Evolutionary conservation across 345 rosid genomes (phyloP), one percentile per base, ranked within the genome.

Genomic region (Theobroma cacao): DNA sequence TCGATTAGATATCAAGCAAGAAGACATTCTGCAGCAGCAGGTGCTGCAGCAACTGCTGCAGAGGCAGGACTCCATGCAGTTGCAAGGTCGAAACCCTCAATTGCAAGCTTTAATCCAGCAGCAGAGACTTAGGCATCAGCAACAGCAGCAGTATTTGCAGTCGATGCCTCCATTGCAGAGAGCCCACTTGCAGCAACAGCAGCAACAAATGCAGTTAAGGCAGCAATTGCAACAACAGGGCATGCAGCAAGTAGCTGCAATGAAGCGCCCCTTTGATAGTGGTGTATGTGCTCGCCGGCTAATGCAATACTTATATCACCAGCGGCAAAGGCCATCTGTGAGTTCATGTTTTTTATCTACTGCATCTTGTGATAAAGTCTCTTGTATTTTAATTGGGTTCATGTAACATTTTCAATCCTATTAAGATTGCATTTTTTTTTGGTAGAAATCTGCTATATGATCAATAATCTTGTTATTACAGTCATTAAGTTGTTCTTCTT

Each of bases 261-360:
- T 85, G 73, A 87, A 93, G 86, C 91, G 90, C 68, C 87, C 90
- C 58, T 88, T 81, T 78, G 96, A 94, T 70, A 84, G 88, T 77
- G 97, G 94, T 68, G 93, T 96, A 30, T 96, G 99, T 79, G 93
- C 97, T 62, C 97, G 99, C 33, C 88, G 99, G 71, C 75, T 96
- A 79, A 96, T 94, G 99, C 99, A 96, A 82, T 96, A 96, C 82
- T 82, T 96, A 24, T 96, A 89, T 87, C 99, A 96, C 84, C 98
- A 96, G 81, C 86, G 97, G 20, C 98, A 91, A 83, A 86, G 97
- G 62, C 95, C 97, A 72, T 82, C 88, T 34, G 99, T 93, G 86
- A 89, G 96, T 86, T 67, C 62, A 18, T 79, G 22, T 50, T 53
- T 83, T 30, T 26, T 59, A 30, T 53, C 22, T 10, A 3, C 61